Evolutionary conservation across 768 basidiomycete species (phyloP).

Genomic region (Crucibulum laeve): DNA sequence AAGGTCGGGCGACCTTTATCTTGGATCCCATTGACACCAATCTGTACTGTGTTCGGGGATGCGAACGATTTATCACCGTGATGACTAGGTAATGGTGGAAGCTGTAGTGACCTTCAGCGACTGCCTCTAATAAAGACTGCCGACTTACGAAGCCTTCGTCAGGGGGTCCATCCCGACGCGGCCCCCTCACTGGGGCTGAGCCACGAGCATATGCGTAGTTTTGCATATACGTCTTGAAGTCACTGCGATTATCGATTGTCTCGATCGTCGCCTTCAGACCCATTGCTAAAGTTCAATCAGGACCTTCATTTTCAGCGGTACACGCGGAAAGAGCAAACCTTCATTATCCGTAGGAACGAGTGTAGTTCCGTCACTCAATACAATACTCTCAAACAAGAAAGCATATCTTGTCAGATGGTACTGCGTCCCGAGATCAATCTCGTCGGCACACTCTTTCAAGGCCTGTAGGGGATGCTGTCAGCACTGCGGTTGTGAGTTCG

Average conservation of each 20-base stretch:
- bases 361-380: slow-evolving; percentile 84
- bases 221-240: slow-evolving; percentile 97
- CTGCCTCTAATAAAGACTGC: too few relatives aligned
- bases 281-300: slow-evolving; percentile 25
- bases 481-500: slow-evolving; percentile 1
- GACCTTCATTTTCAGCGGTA: not conserved
- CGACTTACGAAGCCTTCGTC: slow-evolving; percentile 94
- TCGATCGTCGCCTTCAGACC: slow-evolving; percentile 88
- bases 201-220: slow-evolving; percentile 92
- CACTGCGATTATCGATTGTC: slow-evolving; percentile 88
- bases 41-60: slow-evolving; percentile 8
- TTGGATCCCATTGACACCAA: slow-evolving; percentile 30
- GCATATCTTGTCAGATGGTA: slow-evolving; percentile 95
- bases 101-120: slow-evolving; percentile 34
- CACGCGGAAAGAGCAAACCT: slow-evolving; percentile 32
- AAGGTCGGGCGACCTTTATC: slow-evolving; percentile 83
- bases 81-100: slow-evolving; percentile 57
- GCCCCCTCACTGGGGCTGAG: slow-evolving; percentile 54
- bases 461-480: slow-evolving; percentile 39
- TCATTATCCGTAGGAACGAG: slow-evolving; percentile 75
- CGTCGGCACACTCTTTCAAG: slow-evolving; percentile 92
- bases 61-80: slow-evolving; percentile 13
- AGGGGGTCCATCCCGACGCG: slow-evolving; percentile 80
- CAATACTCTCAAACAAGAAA: slow-evolving; percentile 87
- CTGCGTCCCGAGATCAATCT: slow-evolving; percentile 96